A percentile compares a stretch with the other conserved stretches of the same genome.
phyloP scores from a whole-genome alignment of 169 alveolate species.

The Eimeria praecox region DNA sequence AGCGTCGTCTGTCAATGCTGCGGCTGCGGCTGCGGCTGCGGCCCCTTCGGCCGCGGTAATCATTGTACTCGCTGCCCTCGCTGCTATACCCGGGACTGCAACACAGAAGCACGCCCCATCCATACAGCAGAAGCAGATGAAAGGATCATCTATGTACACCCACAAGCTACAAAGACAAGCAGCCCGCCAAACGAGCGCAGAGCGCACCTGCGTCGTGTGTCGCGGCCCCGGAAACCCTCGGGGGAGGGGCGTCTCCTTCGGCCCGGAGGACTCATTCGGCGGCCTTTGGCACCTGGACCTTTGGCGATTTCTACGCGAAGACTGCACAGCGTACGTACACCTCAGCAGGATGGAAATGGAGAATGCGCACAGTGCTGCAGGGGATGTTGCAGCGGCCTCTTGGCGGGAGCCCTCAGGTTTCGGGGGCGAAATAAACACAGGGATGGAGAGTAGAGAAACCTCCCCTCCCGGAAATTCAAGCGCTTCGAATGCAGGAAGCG shows the following conservation, averaged over 20 bases:
- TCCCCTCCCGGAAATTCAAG: neutral
- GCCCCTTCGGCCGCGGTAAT: constrained; percentile 67
- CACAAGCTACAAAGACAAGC: neutral
- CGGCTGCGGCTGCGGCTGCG: constrained; percentile 76
- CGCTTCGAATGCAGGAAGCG: neutral
- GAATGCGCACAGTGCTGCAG: neutral
- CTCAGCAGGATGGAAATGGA: neutral
- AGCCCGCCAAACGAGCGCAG: neutral
- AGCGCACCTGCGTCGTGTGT: constrained; percentile 37
- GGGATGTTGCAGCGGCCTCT: neutral
- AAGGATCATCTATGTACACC: neutral
- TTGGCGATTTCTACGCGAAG: constrained; percentile 69
- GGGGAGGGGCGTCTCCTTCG: constrained; percentile 59
- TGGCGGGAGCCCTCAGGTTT: neutral
- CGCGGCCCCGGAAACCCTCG: constrained; percentile 60
- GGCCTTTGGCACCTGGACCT: constrained; percentile 66
- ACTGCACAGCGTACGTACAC: constrained; percentile 34
- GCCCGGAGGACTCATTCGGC: constrained; percentile 45
- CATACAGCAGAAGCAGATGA: neutral
- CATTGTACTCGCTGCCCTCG: constrained; percentile 73
- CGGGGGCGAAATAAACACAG: neutral
- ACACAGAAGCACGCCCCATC: neutral
- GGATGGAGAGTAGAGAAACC: neutral
- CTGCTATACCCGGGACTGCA: constrained; percentile 73
- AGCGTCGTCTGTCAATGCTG: constrained; percentile 44